These are phyloP conservation scores for Mycena crocata DNA, from an alignment of 768 basidiomycete species.

Conservation along the genomic window DNA sequence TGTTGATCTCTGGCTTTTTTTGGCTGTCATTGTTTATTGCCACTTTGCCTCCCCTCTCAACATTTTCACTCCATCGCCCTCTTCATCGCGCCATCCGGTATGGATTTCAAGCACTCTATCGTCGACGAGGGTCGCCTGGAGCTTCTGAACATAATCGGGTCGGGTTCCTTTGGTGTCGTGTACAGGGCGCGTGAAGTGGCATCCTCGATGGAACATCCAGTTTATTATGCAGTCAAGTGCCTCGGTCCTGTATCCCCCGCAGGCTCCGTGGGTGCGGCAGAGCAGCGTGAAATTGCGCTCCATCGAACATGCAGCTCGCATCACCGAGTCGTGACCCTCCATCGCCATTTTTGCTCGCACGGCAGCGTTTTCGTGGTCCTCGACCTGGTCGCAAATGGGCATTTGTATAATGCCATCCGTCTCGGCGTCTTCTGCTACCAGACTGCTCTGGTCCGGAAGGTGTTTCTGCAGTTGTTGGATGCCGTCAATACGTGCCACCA, in stretches of 20 bases:
- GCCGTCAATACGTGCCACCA: background rate
- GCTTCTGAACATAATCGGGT: background rate
- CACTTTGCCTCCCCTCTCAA: no score
- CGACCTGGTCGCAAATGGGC: background rate
- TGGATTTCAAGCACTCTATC: no score
- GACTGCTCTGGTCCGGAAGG: background rate
- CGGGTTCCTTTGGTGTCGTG: slow-evolving; percentile 8
- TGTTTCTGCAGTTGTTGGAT: background rate
- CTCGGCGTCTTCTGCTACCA: background rate
- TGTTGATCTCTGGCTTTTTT: no score
- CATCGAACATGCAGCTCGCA: background rate
- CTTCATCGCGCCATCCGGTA: no score
- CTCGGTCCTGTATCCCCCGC: no score
- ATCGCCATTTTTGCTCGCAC: background rate
- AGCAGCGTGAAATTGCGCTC: slow-evolving; percentile 36
- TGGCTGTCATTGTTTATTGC: no score
- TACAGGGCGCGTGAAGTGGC: slow-evolving; percentile 11
- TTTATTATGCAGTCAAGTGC: slow-evolving; percentile 60
- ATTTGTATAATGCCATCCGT: background rate
- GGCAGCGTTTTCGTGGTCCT: background rate
- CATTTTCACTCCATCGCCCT: no score
- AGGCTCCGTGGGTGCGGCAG: slow-evolving; percentile 53
- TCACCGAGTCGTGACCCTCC: background rate
- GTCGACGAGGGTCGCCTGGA: slow-evolving; percentile 13
- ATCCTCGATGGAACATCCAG: background rate